phyloP scores from a whole-genome alignment of 2,329 filamentous ascomycete species.

The Furcasterigmium sp. region DNA sequence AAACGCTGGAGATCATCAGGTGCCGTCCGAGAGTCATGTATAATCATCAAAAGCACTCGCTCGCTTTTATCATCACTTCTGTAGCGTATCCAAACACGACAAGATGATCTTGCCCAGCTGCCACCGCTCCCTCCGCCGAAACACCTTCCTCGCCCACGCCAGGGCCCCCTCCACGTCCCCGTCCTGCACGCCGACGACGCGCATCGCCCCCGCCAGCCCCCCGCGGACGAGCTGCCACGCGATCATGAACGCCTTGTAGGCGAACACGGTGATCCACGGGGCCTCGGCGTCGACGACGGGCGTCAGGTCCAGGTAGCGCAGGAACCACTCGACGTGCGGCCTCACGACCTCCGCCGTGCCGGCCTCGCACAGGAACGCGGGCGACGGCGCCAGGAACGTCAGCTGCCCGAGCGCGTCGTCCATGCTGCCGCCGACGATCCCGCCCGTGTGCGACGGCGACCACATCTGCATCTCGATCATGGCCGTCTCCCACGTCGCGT shows the following conservation, averaged over 20 bases:
- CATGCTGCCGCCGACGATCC: conserved; percentile 29
- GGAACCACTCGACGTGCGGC: conserved; percentile 31
- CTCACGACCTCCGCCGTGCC: conserved; percentile 22
- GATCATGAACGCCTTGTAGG: conserved; percentile 33
- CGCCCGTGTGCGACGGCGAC: conserved; percentile 32
- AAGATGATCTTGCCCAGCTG: conserved; percentile 24
- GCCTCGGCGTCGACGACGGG: conserved; percentile 21
- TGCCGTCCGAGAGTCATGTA: neutral
- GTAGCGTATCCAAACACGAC: conserved; percentile 21
- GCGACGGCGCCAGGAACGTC: conserved; percentile 21
- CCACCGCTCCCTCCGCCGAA: conserved; percentile 22
- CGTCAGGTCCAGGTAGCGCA: conserved; percentile 26
- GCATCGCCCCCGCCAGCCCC: conserved; percentile 24
- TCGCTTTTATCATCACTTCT: neutral
- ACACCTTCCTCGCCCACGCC: conserved; percentile 24
- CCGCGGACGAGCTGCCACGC: conserved; percentile 29
- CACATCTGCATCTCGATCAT: conserved; percentile 36
- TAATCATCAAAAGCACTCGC: no score
- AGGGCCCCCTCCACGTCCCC: conserved; percentile 21
- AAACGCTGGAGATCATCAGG: neutral
- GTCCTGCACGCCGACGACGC: conserved; percentile 20
- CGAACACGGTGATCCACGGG: conserved; percentile 32
- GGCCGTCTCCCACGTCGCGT: conserved; percentile 33
- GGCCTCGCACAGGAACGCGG: conserved; percentile 24
- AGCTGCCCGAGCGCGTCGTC: conserved; percentile 26